These are phyloP conservation scores for Fraxinus floribunda DNA, from an alignment of 305 asterid species.

Conservation along the genomic window DNA sequence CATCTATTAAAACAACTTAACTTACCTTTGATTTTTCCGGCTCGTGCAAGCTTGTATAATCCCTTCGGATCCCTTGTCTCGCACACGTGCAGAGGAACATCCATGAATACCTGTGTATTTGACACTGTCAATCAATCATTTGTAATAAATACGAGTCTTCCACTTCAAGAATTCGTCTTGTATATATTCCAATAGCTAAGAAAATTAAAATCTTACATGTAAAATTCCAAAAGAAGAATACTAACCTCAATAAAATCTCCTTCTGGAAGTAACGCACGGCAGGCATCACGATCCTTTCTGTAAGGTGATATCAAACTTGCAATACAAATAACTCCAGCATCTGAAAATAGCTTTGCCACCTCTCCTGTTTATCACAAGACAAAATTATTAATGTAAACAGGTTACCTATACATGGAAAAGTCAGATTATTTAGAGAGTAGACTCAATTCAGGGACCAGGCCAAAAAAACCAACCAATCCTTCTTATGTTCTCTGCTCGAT, in stretches of 20 bases:
- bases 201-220: constrained; percentile 1
- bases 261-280: constrained; percentile 73
- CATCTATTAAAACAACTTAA: neutral
- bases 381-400: neutral
- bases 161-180: neutral
- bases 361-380: constrained; percentile 54
- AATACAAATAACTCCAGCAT: constrained; percentile 94
- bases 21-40: constrained; percentile 86
- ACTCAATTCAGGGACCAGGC: constrained; percentile 1
- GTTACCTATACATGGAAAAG: constrained; percentile 6
- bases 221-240: constrained; percentile 14
- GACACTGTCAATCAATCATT: neutral
- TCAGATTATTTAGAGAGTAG: neutral
- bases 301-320: constrained; percentile 98
- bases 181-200: neutral
- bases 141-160: neutral
- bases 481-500: constrained; percentile 91
- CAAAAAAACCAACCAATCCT: constrained; percentile 67
- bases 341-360: constrained; percentile 95
- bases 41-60: constrained; percentile 87
- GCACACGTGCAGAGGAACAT: constrained; percentile 76
- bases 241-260: constrained; percentile 95
- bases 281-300: constrained; percentile 88
- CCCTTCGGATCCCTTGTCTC: constrained; percentile 97
- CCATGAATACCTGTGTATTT: constrained; percentile 67